These are phyloP conservation scores for Ilyonectria mors-panacis DNA, from an alignment of 2,329 filamentous ascomycete species.

Conservation along the genomic window DNA sequence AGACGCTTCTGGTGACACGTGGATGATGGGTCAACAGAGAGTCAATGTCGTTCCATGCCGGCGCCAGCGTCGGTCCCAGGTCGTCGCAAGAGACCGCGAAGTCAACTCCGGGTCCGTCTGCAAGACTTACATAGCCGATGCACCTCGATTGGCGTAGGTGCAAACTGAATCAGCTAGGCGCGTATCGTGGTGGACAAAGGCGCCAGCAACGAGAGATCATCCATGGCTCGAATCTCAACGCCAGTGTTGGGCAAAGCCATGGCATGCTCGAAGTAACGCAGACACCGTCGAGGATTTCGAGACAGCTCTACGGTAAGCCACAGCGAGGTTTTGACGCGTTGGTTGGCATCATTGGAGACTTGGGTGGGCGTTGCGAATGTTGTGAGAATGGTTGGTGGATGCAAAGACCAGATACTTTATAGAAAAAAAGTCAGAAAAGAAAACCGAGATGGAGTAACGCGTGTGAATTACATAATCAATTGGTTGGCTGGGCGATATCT, in stretches of 20 bases:
- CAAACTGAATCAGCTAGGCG: neutral
- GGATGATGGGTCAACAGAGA: constrained; percentile 9
- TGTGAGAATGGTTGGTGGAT: too few species aligned
- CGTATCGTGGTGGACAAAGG: neutral
- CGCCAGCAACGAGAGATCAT: neutral
- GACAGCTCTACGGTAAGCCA: neutral
- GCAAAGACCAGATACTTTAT: too few species aligned
- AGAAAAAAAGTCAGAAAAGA: too few species aligned
- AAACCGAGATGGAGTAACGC: too few species aligned
- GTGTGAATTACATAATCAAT: too few species aligned
- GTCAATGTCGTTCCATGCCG: constrained; percentile 16
- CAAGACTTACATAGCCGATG: neutral
- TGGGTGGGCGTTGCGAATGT: neutral
- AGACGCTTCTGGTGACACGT: neutral
- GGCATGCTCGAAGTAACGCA: neutral
- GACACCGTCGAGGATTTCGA: neutral
- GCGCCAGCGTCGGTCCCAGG: neutral
- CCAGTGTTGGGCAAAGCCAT: neutral
- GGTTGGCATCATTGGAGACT: neutral
- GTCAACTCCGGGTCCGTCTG: constrained; percentile 10
- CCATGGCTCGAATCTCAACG: constrained; percentile 6
- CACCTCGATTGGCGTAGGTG: neutral
- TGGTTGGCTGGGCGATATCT: too few species aligned
- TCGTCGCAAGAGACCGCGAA: neutral
- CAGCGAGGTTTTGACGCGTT: too few species aligned